These are phyloP conservation scores for Rhodamnia rubescens DNA, from an alignment of 345 rosid species.

Conservation along the genomic window DNA sequence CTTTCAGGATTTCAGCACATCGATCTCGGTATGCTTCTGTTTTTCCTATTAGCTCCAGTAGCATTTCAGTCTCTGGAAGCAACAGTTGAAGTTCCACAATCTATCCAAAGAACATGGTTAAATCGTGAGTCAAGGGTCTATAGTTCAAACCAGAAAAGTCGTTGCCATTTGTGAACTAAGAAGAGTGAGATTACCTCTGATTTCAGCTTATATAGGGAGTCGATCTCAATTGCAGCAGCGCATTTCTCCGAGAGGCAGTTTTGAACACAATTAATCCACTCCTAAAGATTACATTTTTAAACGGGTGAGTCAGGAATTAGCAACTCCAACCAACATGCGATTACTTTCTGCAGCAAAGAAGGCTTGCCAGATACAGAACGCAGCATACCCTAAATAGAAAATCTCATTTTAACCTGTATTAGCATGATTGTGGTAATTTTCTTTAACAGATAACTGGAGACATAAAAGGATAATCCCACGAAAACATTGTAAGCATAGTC, in stretches of 20 bases:
- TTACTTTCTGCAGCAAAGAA: background rate
- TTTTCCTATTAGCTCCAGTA: conserved; percentile 37
- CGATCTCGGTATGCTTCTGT: conserved; percentile 48
- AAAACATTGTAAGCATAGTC: background rate
- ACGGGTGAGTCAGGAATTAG: background rate
- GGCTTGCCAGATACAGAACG: background rate
- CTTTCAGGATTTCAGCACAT: conserved; percentile 42
- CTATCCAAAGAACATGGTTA: conserved; percentile 20
- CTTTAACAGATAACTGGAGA: background rate
- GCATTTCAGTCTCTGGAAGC: conserved; percentile 46
- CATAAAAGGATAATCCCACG: background rate
- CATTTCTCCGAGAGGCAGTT: conserved; percentile 26
- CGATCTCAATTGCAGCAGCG: conserved; percentile 35
- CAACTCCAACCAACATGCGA: background rate
- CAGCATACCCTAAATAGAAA: background rate
- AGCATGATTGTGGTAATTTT: background rate
- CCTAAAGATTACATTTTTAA: conserved; percentile 29
- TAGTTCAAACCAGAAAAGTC: background rate
- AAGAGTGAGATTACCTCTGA: conserved; percentile 43
- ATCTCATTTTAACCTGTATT: background rate
- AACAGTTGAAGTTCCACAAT: conserved; percentile 59
- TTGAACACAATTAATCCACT: conserved; percentile 41
- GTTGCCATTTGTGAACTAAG: background rate
- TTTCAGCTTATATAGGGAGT: conserved; percentile 56
- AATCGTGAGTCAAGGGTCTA: background rate